Evolutionary conservation across 768 basidiomycete genomes (phyloP).

Genomic region (Collybia sordida): DNA sequence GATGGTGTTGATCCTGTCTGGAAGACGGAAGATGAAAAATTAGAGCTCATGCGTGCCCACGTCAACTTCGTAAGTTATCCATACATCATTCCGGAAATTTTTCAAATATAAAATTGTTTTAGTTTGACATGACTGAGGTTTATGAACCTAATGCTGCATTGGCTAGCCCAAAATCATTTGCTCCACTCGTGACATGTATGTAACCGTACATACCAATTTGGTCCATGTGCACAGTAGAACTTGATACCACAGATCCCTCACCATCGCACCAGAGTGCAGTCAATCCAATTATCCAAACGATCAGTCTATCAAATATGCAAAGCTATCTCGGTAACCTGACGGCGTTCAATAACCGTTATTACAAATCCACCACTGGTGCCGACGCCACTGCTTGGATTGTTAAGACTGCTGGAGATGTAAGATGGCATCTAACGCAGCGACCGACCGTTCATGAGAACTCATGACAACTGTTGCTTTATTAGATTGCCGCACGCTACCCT

Average conservation of each 20-base stretch:
- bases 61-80: slow-evolving; percentile 21
- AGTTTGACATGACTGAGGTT: slow-evolving; percentile 34
- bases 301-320: slow-evolving; percentile 33
- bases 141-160: slow-evolving; percentile 21
- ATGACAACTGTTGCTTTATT: not conserved
- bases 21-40: slow-evolving; percentile 12
- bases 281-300: slow-evolving; percentile 21
- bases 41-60: slow-evolving; percentile 4
- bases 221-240: not conserved
- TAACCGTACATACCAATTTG: not conserved
- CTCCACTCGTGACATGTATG: slow-evolving; percentile 10
- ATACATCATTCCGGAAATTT: not conserved
- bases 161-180: slow-evolving; percentile 1
- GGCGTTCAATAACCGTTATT: slow-evolving; percentile 42
- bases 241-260: slow-evolving; percentile 2
- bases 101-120: not conserved
- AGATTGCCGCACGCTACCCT: slow-evolving; percentile 21
- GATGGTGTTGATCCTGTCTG: slow-evolving; percentile 10
- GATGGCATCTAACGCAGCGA: slow-evolving; percentile 1
- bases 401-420: slow-evolving; percentile 25
- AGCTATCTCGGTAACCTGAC: slow-evolving; percentile 31
- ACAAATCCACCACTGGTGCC: slow-evolving; percentile 34
- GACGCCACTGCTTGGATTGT: slow-evolving; percentile 38
- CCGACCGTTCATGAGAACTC: not conserved
- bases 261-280: slow-evolving; percentile 18